Conservation (phyloP, 768 basidiomycete genomes). For the Rhizopogon salebrosus region DNA sequence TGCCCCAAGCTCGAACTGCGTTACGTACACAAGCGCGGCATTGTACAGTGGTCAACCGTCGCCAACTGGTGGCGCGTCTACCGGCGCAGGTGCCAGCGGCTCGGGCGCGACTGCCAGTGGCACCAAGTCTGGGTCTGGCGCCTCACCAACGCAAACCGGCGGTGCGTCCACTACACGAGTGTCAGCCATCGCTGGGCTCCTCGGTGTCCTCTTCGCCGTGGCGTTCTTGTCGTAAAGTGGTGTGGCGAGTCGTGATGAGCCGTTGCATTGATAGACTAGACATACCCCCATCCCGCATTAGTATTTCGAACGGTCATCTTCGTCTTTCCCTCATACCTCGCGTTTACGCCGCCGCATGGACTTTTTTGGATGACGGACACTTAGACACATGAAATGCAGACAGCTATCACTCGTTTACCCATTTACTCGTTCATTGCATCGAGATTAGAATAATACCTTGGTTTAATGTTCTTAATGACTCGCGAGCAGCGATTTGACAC, state of each 20-base stretch:
- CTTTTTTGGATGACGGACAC: neutral
- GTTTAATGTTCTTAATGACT: no score
- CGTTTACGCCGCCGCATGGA: no score
- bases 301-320: neutral
- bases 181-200: conserved; percentile 26
- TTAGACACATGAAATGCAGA: neutral
- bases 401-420: neutral
- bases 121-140: conserved; percentile 9
- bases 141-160: conserved; percentile 11
- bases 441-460: neutral
- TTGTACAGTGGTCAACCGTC: conserved; percentile 28
- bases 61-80: conserved; percentile 2
- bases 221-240: conserved; percentile 28
- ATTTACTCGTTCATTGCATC: neutral
- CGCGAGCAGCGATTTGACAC: no score
- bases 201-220: conserved; percentile 30
- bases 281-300: neutral
- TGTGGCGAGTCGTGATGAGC: neutral
- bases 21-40: conserved; percentile 28
- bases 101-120: neutral
- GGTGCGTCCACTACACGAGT: conserved; percentile 17
- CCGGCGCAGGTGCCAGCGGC: neutral
- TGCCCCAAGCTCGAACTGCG: conserved; percentile 41
- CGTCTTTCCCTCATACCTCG: neutral
- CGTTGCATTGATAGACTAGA: neutral